Conservation (phyloP, 306 rosid genomes). For the Cercis canadensis region DNA sequence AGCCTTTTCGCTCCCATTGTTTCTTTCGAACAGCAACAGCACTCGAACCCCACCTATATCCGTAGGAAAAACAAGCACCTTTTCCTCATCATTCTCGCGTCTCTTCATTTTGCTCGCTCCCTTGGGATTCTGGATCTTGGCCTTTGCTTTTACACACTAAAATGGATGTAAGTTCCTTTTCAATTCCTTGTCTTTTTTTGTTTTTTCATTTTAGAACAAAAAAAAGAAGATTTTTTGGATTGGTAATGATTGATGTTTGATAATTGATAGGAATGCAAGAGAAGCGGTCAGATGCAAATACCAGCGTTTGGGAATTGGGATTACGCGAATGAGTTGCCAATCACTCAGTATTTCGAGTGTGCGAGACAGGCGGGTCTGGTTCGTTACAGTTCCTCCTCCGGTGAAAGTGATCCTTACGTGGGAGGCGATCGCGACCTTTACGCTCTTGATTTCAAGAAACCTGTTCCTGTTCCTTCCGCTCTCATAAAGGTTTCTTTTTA, state of each 20-base stretch:
- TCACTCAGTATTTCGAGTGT: conserved; percentile 88
- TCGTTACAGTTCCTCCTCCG: conserved; percentile 81
- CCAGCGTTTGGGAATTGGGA: conserved; percentile 98
- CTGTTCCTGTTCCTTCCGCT: conserved; percentile 26
- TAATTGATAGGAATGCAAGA: conserved; percentile 52
- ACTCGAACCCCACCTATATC: conserved; percentile 14
- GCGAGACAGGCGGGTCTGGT: conserved; percentile 88
- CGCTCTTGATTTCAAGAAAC: conserved; percentile 57
- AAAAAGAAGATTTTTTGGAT: not conserved
- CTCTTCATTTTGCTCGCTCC: not conserved
- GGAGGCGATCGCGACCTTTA: conserved; percentile 60
- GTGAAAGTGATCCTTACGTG: conserved; percentile 57
- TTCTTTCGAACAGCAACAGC: too few relatives aligned
- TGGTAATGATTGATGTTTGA: conserved; percentile 1
- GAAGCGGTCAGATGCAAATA: conserved; percentile 81
- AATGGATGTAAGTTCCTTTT: conserved; percentile 37
- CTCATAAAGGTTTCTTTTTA: conserved; percentile 53
- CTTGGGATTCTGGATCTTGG: not conserved
- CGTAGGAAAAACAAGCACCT: not conserved
- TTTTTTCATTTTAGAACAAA: not conserved
- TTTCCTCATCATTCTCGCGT: not conserved
- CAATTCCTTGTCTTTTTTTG: not conserved
- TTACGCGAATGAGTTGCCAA: conserved; percentile 73
- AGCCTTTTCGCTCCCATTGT: too few relatives aligned
- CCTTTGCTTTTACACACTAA: not conserved